Conservation (phyloP, 2,329 filamentous ascomycete genomes). For the Coleophoma crateriformis region DNA sequence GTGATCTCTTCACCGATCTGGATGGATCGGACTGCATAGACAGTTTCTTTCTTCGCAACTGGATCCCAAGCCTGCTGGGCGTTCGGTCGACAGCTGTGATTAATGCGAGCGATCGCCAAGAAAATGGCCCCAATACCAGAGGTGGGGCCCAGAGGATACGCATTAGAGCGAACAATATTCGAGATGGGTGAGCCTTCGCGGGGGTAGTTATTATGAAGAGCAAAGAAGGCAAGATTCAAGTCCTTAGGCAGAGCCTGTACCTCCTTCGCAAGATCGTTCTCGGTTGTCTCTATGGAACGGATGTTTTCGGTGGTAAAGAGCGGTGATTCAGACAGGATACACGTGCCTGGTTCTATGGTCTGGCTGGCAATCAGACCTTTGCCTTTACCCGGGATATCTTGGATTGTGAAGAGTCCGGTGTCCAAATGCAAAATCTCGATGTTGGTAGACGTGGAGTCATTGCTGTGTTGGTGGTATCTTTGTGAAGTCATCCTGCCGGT, state of each 20-base stretch:
- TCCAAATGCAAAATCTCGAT: conserved; percentile 9
- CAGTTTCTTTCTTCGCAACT: conserved; percentile 9
- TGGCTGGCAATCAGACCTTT: conserved; percentile 4
- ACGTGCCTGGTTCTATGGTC: conserved; percentile 16
- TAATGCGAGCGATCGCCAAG: conserved; percentile 17
- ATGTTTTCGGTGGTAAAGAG: conserved; percentile 21
- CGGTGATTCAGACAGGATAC: conserved; percentile 22
- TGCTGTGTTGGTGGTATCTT: neutral
- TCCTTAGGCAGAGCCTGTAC: conserved; percentile 11
- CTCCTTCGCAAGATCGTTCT: conserved; percentile 15
- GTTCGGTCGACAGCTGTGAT: conserved; percentile 21
- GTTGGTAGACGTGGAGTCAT: neutral
- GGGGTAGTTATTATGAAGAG: conserved; percentile 22
- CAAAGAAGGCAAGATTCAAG: conserved; percentile 18
- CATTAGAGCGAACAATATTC: conserved; percentile 21
- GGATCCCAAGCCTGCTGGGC: conserved; percentile 20
- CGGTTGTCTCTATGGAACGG: conserved; percentile 11
- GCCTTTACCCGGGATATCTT: conserved; percentile 11
- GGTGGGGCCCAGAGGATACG: conserved; percentile 19
- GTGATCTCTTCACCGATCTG: conserved; percentile 17
- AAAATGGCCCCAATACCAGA: conserved; percentile 18
- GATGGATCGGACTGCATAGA: conserved; percentile 17
- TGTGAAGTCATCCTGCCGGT: neutral
- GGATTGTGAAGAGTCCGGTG: conserved; percentile 18
- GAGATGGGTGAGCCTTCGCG: conserved; percentile 12